These are phyloP conservation scores for Neostapfia colusana DNA, from an alignment of 176 grass and related monocot species.

Conservation along the genomic window DNA sequence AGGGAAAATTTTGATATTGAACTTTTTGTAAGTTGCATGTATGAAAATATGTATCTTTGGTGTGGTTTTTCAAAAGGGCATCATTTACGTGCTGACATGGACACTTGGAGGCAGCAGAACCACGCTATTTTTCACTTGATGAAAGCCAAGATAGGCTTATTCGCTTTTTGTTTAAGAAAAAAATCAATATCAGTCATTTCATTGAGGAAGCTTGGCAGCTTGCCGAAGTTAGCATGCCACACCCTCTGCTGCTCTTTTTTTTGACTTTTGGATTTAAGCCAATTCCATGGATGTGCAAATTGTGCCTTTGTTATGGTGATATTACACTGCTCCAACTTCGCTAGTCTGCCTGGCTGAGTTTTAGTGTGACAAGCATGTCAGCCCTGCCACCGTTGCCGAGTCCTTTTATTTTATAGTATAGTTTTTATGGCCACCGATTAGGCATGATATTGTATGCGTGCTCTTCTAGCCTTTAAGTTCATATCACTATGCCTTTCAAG, in stretches of 20 bases:
- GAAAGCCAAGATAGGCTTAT: neutral
- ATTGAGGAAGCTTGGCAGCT: neutral
- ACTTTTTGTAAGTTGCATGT: neutral
- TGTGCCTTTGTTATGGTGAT: neutral
- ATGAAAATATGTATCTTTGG: neutral
- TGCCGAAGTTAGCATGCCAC: neutral
- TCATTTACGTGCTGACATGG: neutral
- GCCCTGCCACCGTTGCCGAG: neutral
- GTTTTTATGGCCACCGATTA: slow-evolving; percentile 3
- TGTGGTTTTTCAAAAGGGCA: neutral
- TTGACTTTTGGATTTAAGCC: neutral
- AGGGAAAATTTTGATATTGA: neutral
- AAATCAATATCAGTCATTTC: neutral
- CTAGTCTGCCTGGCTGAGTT: neutral
- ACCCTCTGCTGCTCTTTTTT: neutral
- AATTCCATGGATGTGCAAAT: neutral
- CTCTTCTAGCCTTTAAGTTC: slow-evolving; percentile 15
- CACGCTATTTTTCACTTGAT: neutral
- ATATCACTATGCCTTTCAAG: slow-evolving; percentile 2
- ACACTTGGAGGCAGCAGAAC: neutral
- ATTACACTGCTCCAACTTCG: neutral
- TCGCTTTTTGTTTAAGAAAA: neutral
- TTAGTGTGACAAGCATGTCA: neutral
- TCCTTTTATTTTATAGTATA: neutral
- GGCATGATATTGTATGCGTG: slow-evolving; percentile 6